Conservation (phyloP, 192 early-diverging fungal species). For the Oehlia diaphana region DNA sequence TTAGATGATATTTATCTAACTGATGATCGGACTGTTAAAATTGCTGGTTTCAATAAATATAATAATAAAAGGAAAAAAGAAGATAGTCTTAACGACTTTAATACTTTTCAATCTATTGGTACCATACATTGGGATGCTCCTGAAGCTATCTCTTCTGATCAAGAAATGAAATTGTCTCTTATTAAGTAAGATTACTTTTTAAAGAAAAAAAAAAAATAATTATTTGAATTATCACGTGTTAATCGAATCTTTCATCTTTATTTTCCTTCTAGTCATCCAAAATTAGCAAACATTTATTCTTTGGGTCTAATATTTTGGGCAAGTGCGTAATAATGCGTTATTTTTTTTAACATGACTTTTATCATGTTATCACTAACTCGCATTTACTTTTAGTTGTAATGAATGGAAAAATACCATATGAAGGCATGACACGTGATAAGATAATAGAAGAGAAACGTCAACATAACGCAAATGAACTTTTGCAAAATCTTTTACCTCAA, state of each 20-base stretch:
- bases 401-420: constrained; percentile 19
- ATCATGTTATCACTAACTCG: neutral
- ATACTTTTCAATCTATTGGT: neutral
- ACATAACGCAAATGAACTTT: neutral
- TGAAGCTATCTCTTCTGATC: neutral
- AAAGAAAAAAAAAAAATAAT: neutral
- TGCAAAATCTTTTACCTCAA: neutral
- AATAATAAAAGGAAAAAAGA: neutral
- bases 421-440: neutral
- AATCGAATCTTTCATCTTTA: neutral
- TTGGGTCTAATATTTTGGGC: constrained; percentile 24
- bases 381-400: constrained; percentile 3
- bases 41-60: neutral
- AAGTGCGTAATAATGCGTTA: neutral
- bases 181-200: neutral
- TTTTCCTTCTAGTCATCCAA: neutral
- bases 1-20: constrained; percentile 18
- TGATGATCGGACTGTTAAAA: constrained; percentile 1
- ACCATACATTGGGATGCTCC: constrained; percentile 22
- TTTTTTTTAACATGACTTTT: neutral
- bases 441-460: constrained; percentile 7
- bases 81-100: neutral
- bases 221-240: neutral
- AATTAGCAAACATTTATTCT: constrained; percentile 15
- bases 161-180: neutral